phyloP scores from a whole-genome alignment of 176 grass and related monocot species.

The Zoysia japonica region DNA sequence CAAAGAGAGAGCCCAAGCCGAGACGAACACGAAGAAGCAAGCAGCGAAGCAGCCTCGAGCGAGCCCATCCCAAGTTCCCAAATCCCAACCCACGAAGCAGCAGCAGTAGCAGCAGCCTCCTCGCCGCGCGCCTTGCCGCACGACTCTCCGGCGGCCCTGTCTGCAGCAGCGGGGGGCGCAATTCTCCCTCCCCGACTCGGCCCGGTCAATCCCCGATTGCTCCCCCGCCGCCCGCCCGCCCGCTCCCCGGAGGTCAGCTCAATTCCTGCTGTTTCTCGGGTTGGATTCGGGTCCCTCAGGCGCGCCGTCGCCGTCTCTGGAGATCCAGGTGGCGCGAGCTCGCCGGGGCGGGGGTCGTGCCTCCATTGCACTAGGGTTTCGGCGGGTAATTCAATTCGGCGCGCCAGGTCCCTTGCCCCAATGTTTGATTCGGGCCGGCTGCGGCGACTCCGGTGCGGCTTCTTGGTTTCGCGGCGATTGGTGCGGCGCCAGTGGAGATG shows the following conservation, averaged over 20 bases:
- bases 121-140: constrained; percentile 31
- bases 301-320: constrained; percentile 1
- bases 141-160: constrained; percentile 17
- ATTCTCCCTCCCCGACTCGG: constrained; percentile 37
- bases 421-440: constrained; percentile 41
- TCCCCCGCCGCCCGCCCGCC: no score
- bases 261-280: constrained; percentile 42
- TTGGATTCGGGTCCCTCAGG: constrained; percentile 38
- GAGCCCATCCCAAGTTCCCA: constrained; percentile 1
- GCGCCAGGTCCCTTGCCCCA: constrained; percentile 8
- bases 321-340: constrained; percentile 45
- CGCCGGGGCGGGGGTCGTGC: constrained; percentile 43
- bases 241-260: constrained; percentile 52
- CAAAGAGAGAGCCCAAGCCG: constrained; percentile 39
- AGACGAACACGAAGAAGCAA: constrained; percentile 46
- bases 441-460: constrained; percentile 7
- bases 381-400: constrained; percentile 38
- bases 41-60: constrained; percentile 30
- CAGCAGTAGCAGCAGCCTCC: constrained; percentile 23
- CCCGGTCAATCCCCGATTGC: neutral
- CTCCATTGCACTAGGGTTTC: constrained; percentile 69
- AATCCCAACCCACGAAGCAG: constrained; percentile 39
- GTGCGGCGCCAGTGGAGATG: constrained; percentile 46
- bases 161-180: constrained; percentile 16
- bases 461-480: no score